A percentile compares a stretch with the other conserved stretches of the same genome.
phyloP scores from a whole-genome alignment of 176 grass and related monocot species.

The Urochloa ruziziensis region DNA sequence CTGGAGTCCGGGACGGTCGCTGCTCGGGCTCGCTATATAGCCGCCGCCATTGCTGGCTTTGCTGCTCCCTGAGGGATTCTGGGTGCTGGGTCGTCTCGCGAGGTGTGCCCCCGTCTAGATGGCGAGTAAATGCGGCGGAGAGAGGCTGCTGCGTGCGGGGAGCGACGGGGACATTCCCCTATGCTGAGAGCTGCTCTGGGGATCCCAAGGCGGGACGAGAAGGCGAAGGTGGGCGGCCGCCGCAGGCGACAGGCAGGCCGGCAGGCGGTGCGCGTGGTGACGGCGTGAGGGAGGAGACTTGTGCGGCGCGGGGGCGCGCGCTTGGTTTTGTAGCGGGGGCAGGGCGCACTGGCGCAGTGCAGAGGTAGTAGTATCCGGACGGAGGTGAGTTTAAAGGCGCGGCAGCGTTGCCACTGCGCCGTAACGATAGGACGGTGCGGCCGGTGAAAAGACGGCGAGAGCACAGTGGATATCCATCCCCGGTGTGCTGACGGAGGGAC shows the following conservation, averaged over 20 bases:
- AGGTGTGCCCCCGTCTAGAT: constrained; percentile 35
- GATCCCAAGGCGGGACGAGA: constrained; percentile 34
- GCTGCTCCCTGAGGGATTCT: background rate
- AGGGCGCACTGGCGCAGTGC: too few species aligned
- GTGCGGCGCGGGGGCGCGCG: background rate
- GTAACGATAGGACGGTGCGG: background rate
- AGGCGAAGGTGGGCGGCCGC: background rate
- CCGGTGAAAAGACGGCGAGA: background rate
- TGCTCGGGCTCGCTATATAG: too few species aligned
- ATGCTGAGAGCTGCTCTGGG: constrained; percentile 12
- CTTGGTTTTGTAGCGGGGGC: background rate
- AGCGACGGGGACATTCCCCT: constrained; percentile 43
- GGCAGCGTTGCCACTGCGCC: background rate
- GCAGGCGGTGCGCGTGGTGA: background rate
- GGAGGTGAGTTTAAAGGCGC: background rate
- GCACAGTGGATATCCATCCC: too few species aligned
- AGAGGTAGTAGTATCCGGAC: background rate
- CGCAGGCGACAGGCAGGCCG: background rate
- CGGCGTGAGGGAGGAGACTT: background rate
- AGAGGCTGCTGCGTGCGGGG: background rate
- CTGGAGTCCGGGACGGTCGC: too few species aligned
- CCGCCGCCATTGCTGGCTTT: background rate
- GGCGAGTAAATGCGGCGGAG: constrained; percentile 19
- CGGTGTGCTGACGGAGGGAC: too few species aligned
- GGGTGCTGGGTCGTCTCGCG: background rate